phyloP scores from a whole-genome alignment of 129 eudicot genomes.

The Arctium lappa region DNA sequence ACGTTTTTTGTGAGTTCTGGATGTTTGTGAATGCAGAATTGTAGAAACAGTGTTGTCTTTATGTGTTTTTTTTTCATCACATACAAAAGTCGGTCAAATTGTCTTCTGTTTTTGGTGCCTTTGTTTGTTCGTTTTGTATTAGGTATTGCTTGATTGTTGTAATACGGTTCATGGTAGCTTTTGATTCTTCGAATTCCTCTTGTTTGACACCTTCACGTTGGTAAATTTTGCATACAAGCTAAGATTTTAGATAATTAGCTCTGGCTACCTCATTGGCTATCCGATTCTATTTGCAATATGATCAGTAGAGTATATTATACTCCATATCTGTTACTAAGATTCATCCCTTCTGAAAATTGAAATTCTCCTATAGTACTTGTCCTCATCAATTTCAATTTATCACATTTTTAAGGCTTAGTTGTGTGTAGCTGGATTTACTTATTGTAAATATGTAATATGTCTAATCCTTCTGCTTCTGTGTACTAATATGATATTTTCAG shows the following conservation, averaged over 20 bases:
- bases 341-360: background rate
- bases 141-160: background rate
- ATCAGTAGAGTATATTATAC: conserved; percentile 1
- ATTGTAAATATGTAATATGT: background rate
- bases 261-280: background rate
- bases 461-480: background rate
- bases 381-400: background rate
- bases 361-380: background rate
- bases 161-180: background rate
- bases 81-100: background rate
- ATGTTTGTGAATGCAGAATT: conserved; percentile 7
- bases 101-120: conserved; percentile 5
- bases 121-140: background rate
- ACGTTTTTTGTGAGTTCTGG: background rate
- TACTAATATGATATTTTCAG: background rate
- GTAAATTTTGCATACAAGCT: background rate
- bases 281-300: background rate
- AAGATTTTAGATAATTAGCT: background rate
- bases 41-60: conserved; percentile 1
- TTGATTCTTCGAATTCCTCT: background rate
- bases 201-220: background rate
- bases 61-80: background rate
- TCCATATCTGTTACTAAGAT: background rate
- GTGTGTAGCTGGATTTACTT: background rate
- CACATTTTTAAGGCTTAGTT: background rate